Percentiles rank a stretch among this genome's conserved stretches.
Conservation (phyloP, 768 basidiomycete species). For the Pholiota molesta region DNA sequence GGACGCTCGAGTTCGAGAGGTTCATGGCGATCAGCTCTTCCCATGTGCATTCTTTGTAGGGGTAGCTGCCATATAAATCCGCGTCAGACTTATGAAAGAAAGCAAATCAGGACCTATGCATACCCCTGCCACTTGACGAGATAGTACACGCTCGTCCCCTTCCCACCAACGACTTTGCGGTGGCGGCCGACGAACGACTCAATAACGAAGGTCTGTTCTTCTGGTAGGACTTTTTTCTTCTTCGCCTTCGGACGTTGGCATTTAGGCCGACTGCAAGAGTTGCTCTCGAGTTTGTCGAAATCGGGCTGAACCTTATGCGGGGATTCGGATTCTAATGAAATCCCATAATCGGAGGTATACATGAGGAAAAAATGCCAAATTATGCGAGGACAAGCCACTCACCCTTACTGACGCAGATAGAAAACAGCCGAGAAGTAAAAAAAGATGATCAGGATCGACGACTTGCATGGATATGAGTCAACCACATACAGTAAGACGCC, state of each 20-base stretch:
- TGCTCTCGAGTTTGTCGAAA: conserved; percentile 1
- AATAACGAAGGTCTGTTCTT: conserved; percentile 30
- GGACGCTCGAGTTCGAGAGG: conserved; percentile 23
- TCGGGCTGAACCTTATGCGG: neutral
- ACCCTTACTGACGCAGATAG: neutral
- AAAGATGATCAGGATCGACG: neutral
- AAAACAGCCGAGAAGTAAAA: conserved; percentile 2
- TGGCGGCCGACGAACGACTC: conserved; percentile 37
- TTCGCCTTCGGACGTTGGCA: conserved; percentile 5
- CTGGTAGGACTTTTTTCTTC: conserved; percentile 14
- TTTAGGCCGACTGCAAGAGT: conserved; percentile 5
- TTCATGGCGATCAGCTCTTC: conserved; percentile 32
- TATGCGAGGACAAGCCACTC: neutral
- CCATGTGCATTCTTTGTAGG: conserved; percentile 37
- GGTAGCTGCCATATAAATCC: conserved; percentile 31
- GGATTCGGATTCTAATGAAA: conserved; percentile 2
- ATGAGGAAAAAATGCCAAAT: neutral
- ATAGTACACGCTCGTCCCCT: conserved; percentile 28
- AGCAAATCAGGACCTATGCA: conserved; percentile 12
- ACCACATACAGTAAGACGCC: conserved; percentile 29
- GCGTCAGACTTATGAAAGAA: neutral
- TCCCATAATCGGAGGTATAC: neutral
- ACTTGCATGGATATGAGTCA: conserved; percentile 1
- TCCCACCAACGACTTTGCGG: conserved; percentile 27
- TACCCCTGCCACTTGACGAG: conserved; percentile 46